Percentiles rank a stretch among this genome's conserved stretches.
Evolutionary conservation across 352 stramenopile species (phyloP).

Genomic region (Aphanomyces euteiches): DNA sequence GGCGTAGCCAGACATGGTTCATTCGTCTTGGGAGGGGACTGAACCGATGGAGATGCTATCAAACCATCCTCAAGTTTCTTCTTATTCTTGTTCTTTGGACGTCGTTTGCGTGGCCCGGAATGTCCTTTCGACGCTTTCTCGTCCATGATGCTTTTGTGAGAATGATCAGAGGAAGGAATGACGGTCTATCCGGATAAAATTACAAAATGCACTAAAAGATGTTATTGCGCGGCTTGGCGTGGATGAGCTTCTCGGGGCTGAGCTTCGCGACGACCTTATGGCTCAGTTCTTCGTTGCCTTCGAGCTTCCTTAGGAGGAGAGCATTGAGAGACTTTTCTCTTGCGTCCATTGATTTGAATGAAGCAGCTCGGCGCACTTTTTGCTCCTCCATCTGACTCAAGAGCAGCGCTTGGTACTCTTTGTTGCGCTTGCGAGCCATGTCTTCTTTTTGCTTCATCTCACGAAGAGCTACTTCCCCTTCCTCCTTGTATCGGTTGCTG

Average conservation of each 20-base stretch:
- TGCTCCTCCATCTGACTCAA: constrained; percentile 63
- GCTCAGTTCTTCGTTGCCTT: constrained; percentile 44
- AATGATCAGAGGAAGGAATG: too few relatives aligned
- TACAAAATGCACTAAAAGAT: constrained; percentile 28
- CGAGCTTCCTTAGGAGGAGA: constrained; percentile 62
- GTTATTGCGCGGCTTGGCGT: constrained; percentile 25
- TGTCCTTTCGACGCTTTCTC: constrained; percentile 22
- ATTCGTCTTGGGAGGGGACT: background rate
- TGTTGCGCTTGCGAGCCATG: constrained; percentile 38
- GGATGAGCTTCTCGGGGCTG: constrained; percentile 43
- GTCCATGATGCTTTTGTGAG: too few relatives aligned
- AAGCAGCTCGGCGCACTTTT: constrained; percentile 44
- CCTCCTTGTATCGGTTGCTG: constrained; percentile 46
- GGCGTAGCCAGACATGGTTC: background rate
- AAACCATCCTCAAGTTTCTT: background rate
- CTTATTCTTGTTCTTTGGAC: constrained; percentile 47
- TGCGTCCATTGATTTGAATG: constrained; percentile 61
- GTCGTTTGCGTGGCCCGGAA: constrained; percentile 33
- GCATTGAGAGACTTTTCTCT: constrained; percentile 58
- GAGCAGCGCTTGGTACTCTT: constrained; percentile 55
- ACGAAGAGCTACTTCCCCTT: constrained; percentile 43
- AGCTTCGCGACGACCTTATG: constrained; percentile 62
- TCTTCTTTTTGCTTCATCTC: constrained; percentile 44
- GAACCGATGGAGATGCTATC: too few relatives aligned
- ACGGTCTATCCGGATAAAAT: constrained; percentile 2